phyloP scores from a whole-genome alignment of 441 rosid species.

The Syzygium syzygioides region DNA sequence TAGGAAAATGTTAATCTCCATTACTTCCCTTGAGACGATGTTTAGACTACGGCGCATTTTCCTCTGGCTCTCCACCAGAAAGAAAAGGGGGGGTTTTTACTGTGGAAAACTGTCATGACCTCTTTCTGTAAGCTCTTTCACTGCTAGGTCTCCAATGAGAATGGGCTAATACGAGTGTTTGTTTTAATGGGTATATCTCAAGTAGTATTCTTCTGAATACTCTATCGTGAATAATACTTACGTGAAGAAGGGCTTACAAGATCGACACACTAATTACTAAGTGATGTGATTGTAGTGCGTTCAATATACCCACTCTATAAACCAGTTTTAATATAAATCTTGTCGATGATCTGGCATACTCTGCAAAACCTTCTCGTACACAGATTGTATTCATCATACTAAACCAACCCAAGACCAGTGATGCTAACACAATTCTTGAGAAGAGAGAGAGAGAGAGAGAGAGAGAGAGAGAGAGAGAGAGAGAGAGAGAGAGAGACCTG shows the following conservation, averaged over 20 bases:
- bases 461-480: conserved; percentile 5
- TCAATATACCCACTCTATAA: not conserved
- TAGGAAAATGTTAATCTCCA: not conserved
- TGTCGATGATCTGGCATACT: not conserved
- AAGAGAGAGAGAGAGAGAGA: not conserved
- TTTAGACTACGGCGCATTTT: not conserved
- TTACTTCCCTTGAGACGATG: not conserved
- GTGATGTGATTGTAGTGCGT: not conserved
- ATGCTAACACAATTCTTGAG: not conserved
- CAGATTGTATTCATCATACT: not conserved
- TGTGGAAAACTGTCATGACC: not conserved
- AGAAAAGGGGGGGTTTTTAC: not conserved
- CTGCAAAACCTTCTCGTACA: not conserved
- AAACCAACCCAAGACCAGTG: not conserved
- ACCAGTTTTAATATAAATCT: not conserved
- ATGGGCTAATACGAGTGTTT: not conserved
- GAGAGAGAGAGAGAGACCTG: conserved; percentile 30
- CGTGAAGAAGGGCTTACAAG: not conserved
- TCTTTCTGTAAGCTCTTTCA: not conserved
- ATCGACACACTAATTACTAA: not conserved
- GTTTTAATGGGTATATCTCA: not conserved
- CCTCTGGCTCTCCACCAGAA: not conserved
- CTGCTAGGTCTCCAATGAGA: not conserved
- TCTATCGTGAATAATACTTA: not conserved
- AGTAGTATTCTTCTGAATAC: not conserved